A percentile compares a stretch with the other conserved stretches of the same genome.
phyloP scores from a whole-genome alignment of 2,329 filamentous ascomycete species.

The Chrysoporthe deuterocubensis region DNA sequence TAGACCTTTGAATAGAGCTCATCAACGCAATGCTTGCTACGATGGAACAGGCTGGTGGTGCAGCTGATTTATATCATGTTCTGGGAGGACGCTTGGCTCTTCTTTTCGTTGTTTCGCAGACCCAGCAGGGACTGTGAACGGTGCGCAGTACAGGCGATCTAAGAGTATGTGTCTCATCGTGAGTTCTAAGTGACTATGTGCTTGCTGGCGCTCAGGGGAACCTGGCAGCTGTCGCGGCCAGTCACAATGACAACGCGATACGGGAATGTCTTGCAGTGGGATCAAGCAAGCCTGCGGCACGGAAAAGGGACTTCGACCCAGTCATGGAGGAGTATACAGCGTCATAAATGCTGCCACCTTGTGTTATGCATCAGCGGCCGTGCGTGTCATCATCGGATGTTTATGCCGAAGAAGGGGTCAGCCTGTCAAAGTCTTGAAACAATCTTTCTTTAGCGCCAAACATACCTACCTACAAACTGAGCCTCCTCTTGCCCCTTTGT shows the following conservation, averaged over 20 bases:
- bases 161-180: not conserved
- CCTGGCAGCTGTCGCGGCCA: not conserved
- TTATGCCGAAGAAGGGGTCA: constrained; percentile 10
- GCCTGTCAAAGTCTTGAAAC: constrained; percentile 2
- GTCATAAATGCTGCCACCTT: not conserved
- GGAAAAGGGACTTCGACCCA: not conserved
- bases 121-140: not conserved
- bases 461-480: not conserved
- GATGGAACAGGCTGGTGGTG: not conserved
- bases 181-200: too few relatives aligned
- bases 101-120: not conserved
- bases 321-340: not conserved
- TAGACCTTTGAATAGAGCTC: not conserved
- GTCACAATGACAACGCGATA: not conserved
- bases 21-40: not conserved
- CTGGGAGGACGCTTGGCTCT: not conserved
- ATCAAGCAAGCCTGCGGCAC: too few relatives aligned
- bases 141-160: not conserved
- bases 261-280: not conserved
- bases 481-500: not conserved
- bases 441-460: not conserved
- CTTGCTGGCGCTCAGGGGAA: too few relatives aligned
- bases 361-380: not conserved
- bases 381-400: constrained; percentile 7
- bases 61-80: not conserved